phyloP scores from a whole-genome alignment of 805 yeast genomes.

The Yarrowia osloensis region DNA sequence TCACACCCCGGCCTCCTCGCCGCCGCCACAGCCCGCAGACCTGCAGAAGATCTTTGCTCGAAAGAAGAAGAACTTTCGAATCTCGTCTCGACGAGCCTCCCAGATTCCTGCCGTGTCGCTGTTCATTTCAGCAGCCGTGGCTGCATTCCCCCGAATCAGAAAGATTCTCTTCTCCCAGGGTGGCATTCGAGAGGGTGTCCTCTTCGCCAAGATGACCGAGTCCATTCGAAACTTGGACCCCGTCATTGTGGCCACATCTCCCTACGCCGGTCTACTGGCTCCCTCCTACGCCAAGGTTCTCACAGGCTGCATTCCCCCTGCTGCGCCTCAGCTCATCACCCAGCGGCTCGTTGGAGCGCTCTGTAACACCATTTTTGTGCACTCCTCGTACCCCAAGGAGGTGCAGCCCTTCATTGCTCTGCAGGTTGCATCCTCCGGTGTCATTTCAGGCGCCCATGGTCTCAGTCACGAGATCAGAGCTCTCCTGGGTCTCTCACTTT shows the following conservation, averaged over 20 bases:
- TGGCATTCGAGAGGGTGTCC: constrained; percentile 74
- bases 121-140: constrained; percentile 61
- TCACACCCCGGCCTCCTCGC: constrained; percentile 35
- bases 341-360: constrained; percentile 67
- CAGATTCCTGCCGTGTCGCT: constrained; percentile 73
- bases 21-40: constrained; percentile 29
- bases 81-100: constrained; percentile 63
- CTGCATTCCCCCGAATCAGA: constrained; percentile 59
- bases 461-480: constrained; percentile 71
- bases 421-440: constrained; percentile 71
- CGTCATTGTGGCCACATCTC: constrained; percentile 63
- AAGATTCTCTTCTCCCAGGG: constrained; percentile 73
- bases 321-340: constrained; percentile 60
- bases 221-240: constrained; percentile 68
- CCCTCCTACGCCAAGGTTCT: constrained; percentile 57
- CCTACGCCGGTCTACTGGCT: constrained; percentile 69
- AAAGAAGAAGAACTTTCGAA: constrained; percentile 55
- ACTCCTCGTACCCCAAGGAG: constrained; percentile 75
- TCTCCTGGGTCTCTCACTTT: constrained; percentile 67
- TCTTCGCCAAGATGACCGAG: constrained; percentile 62
- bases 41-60: constrained; percentile 32
- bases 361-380: constrained; percentile 73
- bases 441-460: constrained; percentile 75
- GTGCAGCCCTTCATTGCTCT: constrained; percentile 73
- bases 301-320: constrained; percentile 57